Evolutionary conservation across 129 eudicot species (phyloP), one percentile per base, ranked within the genome.

Genomic region (Logfia minima): DNA sequence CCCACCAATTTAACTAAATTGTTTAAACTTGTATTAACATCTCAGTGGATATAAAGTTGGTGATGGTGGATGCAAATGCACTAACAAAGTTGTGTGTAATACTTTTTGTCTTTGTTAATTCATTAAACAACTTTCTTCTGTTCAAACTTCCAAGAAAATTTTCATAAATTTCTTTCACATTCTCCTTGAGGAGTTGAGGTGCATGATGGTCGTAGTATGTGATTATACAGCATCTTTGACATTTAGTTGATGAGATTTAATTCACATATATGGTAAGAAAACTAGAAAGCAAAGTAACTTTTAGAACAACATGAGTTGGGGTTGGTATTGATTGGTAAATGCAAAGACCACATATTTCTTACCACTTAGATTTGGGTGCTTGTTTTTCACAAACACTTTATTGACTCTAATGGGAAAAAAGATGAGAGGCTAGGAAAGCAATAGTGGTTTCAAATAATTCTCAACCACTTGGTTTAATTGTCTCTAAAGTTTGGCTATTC

Each of bases 391-490:
- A 31, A 16, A 65, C 70, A 64, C 68, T 64, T 65, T 65, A 16
- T 65, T 17, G 70, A 65, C 70, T 65, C 41, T 31, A 31, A n/a
- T 45, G 70, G 45, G 45, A 9, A 31, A 65, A 17, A 18, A 34
- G 70, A 65, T 34, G 41, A 14, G 31, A 28, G 7, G 19, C n/a
- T 14, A 29, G 10, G 3, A 3, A 58, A 58, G 13, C 18, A 45
- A 13, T 19, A n/a, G 63, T 58, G 26, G 11, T n/a, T 7, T 21
- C 28, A 58, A 21, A 58, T 58, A 65, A 65, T 65, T 65, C 43
- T 29, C 43, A 29, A 65, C 69, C 22, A 31, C 69, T 65, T 65
- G 21, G 67, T 26, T 65, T 29, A 4, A 64, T 26, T 65, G 69
- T 65, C 23, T 14, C 34, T 16, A 62, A 60, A 62, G 67, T 24